phyloP scores from a whole-genome alignment of 2,329 filamentous ascomycete species.

The Fusarium lyarnte region DNA sequence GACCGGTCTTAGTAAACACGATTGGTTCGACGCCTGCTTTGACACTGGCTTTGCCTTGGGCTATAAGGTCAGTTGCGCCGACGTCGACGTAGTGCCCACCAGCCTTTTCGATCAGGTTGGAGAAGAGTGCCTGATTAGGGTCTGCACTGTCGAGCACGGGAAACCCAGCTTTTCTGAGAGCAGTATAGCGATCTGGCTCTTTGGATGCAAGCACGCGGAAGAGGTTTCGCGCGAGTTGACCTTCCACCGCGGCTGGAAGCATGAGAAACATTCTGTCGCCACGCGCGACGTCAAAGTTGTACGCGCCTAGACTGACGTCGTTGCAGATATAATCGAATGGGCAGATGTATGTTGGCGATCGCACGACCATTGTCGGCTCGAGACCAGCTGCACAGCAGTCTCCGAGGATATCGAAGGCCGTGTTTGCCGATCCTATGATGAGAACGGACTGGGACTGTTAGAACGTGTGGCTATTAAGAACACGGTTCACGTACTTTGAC shows the following conservation, averaged over 20 bases:
- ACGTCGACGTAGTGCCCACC: constrained; percentile 27
- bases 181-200: constrained; percentile 16
- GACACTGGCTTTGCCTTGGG: not conserved
- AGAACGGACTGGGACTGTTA: constrained; percentile 15
- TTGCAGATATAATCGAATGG: constrained; percentile 19
- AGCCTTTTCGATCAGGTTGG: constrained; percentile 17
- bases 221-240: constrained; percentile 2
- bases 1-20: not conserved
- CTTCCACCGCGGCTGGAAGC: not conserved
- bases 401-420: constrained; percentile 23
- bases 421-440: constrained; percentile 28
- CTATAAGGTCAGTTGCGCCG: constrained; percentile 5
- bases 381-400: constrained; percentile 17
- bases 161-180: constrained; percentile 1
- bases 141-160: constrained; percentile 12
- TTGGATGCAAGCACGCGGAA: constrained; percentile 13
- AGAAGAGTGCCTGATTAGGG: not conserved
- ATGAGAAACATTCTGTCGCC: constrained; percentile 17
- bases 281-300: constrained; percentile 7
- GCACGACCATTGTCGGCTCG: not conserved
- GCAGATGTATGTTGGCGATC: constrained; percentile 32
- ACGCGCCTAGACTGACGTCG: constrained; percentile 3
- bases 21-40: constrained; percentile 10
- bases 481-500: not conserved
- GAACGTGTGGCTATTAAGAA: rapidly evolving